Conservation (phyloP, 371 early-diverging fungal genomes). For the Mucor lusitanicus region DNA sequence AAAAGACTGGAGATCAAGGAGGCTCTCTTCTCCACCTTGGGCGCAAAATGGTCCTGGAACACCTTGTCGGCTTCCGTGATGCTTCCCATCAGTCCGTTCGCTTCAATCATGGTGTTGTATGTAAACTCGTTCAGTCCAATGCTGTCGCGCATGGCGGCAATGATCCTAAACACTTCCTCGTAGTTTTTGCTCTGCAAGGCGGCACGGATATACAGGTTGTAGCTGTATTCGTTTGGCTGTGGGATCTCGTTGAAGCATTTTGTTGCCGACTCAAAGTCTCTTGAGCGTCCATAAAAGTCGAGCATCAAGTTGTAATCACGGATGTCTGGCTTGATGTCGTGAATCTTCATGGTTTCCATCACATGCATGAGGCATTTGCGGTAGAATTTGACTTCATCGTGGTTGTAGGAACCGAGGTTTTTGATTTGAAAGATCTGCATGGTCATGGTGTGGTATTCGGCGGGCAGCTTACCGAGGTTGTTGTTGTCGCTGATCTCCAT, state of each 20-base stretch:
- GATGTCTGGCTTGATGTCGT: slow-evolving; percentile 20
- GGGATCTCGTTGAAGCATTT: slow-evolving; percentile 29
- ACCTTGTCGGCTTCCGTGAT: slow-evolving; percentile 32
- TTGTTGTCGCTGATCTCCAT: slow-evolving; percentile 22
- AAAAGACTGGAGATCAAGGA: slow-evolving; percentile 10
- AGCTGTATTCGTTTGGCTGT: slow-evolving; percentile 29
- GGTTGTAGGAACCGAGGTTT: slow-evolving; percentile 20
- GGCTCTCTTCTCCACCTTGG: background rate
- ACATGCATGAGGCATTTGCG: slow-evolving; percentile 33
- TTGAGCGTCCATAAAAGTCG: slow-evolving; percentile 38
- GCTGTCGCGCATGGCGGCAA: slow-evolving; percentile 20
- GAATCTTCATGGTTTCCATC: slow-evolving; percentile 27
- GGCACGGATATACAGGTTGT: slow-evolving; percentile 44
- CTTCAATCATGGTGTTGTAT: slow-evolving; percentile 42
- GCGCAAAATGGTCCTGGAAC: slow-evolving; percentile 26
- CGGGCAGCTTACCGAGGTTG: slow-evolving; percentile 20
- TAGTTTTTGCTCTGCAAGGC: slow-evolving; percentile 32
- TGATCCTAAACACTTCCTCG: slow-evolving; percentile 29
- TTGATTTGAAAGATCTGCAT: slow-evolving; percentile 40
- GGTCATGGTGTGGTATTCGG: slow-evolving; percentile 37
- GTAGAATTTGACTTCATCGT: slow-evolving; percentile 28
- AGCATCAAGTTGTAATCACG: slow-evolving; percentile 53
- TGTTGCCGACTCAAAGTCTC: slow-evolving; percentile 33
- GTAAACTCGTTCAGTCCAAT: slow-evolving; percentile 37
- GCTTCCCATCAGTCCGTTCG: slow-evolving; percentile 40